A percentile compares a stretch with the other conserved stretches of the same genome.
phyloP scores from a whole-genome alignment of 2,329 filamentous ascomycete species.

The Apiospora rasikravindrae region DNA sequence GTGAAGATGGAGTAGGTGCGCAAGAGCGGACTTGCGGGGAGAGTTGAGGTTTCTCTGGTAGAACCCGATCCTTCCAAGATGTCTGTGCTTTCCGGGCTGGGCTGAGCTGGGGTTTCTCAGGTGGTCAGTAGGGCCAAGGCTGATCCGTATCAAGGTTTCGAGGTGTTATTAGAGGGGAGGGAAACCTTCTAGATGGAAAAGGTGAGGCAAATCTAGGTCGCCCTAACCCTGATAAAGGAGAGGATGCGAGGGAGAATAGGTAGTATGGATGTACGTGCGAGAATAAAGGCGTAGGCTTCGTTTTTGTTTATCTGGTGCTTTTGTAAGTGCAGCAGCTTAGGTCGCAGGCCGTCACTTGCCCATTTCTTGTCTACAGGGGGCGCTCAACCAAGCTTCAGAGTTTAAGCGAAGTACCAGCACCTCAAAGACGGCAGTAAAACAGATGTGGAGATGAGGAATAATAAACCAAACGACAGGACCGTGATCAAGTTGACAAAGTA shows the following conservation, averaged over 20 bases:
- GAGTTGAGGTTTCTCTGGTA: constrained; percentile 3
- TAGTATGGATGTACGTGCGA: background rate
- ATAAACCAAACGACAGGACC: background rate
- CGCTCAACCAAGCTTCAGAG: constrained; percentile 11
- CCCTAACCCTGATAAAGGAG: background rate
- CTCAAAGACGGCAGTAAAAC: background rate
- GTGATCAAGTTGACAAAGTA: constrained; percentile 1
- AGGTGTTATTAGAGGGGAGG: constrained; percentile 4
- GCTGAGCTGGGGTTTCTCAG: background rate
- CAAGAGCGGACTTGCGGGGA: constrained; percentile 2
- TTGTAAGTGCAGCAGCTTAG: constrained; percentile 9
- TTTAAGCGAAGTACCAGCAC: constrained; percentile 12
- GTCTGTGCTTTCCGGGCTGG: constrained; percentile 10
- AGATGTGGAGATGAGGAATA: constrained; percentile 3
- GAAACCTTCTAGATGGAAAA: background rate
- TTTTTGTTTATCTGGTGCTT: background rate
- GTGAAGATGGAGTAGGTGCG: constrained; percentile 4
- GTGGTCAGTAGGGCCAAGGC: background rate
- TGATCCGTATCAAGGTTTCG: background rate
- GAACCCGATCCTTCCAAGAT: background rate
- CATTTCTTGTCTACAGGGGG: background rate
- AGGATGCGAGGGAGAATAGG: background rate
- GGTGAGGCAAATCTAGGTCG: background rate
- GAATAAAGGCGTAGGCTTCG: constrained; percentile 8
- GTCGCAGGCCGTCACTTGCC: constrained; percentile 9